Base-by-base conservation (phyloP, 164 flowering plant species). In the Vitis cinerea region DNA sequence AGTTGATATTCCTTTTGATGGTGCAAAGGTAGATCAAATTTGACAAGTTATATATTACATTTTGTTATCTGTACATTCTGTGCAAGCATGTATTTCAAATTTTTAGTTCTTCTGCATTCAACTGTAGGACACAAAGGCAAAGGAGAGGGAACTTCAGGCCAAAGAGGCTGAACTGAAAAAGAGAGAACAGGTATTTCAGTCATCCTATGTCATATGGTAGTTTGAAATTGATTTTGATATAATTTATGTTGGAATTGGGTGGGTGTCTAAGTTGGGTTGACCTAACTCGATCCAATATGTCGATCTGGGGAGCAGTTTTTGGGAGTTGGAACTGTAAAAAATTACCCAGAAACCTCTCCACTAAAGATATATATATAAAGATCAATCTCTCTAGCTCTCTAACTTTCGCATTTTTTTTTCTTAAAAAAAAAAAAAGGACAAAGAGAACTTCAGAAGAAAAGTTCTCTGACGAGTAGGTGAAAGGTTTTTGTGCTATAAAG, bases 131-230 rank as follows among this genome's bases (percentile, higher is more conserved):
- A 49, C 77, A 47, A 83, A 70, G 64, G 68, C 78, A 50, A 84
- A 72, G 72, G 90, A 88, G 78, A 85, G 80, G 72, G 89, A 88
- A 74, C 86, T 88, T 48, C 84, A 85, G 65, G 87, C 88, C 55
- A 88, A 76, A 74, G 93, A 88, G 73, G 83, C 85, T 69, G 93
- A 88, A 73, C 65, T 88, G 73, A 88, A 69, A 67, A 86, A 54
- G 78, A 75, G 78, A 67, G 93, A 88, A 63, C 89, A 86, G 87
- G 93, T 83, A 64, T 12, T 27, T 69, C 12, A 23, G n/a, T 30
- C 30, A 16, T 14, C 27, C 67, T 7, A 19, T 70, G 3, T 71
- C 55, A 44, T 47, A 61, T 47, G 64, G 19, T 30, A 37, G 52
- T 11, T 37, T 52, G 54, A 57, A 23, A 31, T 12, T 47, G 70